A percentile compares a stretch with the other conserved stretches of the same genome.
Evolutionary conservation across 495 filamentous ascomycete species (phyloP).

Genomic region (Penicillium subrubescens): DNA sequence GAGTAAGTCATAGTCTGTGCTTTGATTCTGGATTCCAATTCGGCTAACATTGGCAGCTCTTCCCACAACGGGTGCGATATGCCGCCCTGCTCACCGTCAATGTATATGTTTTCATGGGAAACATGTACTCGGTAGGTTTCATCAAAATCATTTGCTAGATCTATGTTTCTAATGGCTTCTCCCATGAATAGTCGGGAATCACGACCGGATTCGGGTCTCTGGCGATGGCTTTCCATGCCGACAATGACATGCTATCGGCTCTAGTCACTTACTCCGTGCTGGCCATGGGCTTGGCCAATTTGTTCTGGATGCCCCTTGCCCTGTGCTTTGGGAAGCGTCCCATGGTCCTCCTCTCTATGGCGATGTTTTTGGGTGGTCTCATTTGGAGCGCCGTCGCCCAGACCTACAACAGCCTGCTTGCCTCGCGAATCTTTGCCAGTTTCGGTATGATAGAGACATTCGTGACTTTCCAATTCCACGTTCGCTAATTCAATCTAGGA

Average conservation of each 20-base stretch:
- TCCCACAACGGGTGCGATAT: slow-evolving; percentile 34
- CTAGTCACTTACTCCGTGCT: slow-evolving; percentile 39
- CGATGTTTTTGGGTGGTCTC: slow-evolving; percentile 40
- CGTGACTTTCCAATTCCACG: background rate
- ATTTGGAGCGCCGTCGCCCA: slow-evolving; percentile 37
- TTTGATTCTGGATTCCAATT: background rate
- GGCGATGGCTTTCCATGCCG: slow-evolving; percentile 31
- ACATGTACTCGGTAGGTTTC: slow-evolving; percentile 37
- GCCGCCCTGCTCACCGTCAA: slow-evolving; percentile 38
- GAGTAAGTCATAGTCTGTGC: slow-evolving; percentile 3
- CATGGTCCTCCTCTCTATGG: slow-evolving; percentile 43
- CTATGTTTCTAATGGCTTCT: background rate
- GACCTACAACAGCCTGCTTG: slow-evolving; percentile 32
- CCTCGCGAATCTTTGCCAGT: slow-evolving; percentile 33
- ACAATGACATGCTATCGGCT: slow-evolving; percentile 28
- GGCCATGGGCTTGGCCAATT: slow-evolving; percentile 41
- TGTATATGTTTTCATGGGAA: slow-evolving; percentile 43
- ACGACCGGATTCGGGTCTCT: slow-evolving; percentile 40
- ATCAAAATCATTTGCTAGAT: background rate
- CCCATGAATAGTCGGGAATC: slow-evolving; percentile 26
- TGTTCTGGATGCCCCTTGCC: slow-evolving; percentile 54
- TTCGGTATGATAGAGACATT: slow-evolving; percentile 24
- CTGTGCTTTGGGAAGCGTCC: slow-evolving; percentile 52
- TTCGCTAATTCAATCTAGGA: slow-evolving; percentile 13
- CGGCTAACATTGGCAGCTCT: slow-evolving; percentile 23